phyloP scores from a whole-genome alignment of 805 yeast species.

The Candida coquimbonensis region DNA sequence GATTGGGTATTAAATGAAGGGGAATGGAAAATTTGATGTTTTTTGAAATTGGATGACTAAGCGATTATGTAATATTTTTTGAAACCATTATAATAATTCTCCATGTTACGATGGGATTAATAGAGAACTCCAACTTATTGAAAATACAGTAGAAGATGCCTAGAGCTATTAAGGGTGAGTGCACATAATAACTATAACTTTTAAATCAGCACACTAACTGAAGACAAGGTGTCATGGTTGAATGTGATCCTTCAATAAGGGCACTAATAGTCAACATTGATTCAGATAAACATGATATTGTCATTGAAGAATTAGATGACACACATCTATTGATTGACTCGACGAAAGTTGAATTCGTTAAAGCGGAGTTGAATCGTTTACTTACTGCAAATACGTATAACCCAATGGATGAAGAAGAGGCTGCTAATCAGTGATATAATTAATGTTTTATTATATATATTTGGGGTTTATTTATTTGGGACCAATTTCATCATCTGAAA shows the following conservation, averaged over 20 bases:
- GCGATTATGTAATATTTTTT: too few species aligned
- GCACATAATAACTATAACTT: neutral
- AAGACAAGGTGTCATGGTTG: conserved; percentile 31
- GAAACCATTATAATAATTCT: too few species aligned
- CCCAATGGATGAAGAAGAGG: conserved; percentile 69
- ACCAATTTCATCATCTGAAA: conserved; percentile 5
- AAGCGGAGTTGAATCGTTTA: conserved; percentile 66
- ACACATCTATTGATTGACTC: conserved; percentile 82
- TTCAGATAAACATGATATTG: conserved; percentile 64
- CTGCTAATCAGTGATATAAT: neutral
- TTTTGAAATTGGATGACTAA: too few species aligned
- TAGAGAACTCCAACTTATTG: too few species aligned
- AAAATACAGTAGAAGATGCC: neutral
- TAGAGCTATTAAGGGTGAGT: neutral
- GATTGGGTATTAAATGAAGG: too few species aligned
- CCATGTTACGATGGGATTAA: too few species aligned
- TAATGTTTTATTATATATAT: too few species aligned
- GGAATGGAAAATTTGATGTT: too few species aligned
- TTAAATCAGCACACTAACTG: too few species aligned
- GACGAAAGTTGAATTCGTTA: conserved; percentile 67
- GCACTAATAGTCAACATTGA: conserved; percentile 84
- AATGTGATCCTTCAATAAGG: conserved; percentile 87
- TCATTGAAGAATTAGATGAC: conserved; percentile 78
- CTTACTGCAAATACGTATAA: conserved; percentile 80
- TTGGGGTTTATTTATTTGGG: neutral